Conservation (phyloP, 768 basidiomycete species). For the Pholiota conissans region DNA sequence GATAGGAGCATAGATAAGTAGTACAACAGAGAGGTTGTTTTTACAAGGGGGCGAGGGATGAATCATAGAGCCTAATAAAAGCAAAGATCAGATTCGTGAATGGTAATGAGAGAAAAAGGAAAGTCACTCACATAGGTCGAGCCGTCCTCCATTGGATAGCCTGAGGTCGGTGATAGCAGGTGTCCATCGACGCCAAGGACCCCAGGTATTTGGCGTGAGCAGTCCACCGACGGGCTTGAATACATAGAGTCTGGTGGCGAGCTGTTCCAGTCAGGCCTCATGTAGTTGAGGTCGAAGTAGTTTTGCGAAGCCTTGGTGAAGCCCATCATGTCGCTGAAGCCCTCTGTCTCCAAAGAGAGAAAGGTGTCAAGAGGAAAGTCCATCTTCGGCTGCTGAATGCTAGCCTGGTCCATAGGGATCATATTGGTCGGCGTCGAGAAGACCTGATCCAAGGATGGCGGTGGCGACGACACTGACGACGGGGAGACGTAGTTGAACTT, state of each 20-base stretch:
- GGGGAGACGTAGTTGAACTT: slow-evolving; percentile 46
- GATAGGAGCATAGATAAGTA: slow-evolving; percentile 3
- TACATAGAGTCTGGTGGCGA: slow-evolving; percentile 21
- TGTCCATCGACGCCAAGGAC: slow-evolving; percentile 16
- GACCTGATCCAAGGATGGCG: slow-evolving; percentile 5
- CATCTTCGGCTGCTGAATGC: slow-evolving; percentile 8
- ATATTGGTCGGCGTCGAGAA: slow-evolving; percentile 6
- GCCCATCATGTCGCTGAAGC: slow-evolving; percentile 14
- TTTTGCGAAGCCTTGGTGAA: slow-evolving; percentile 11
- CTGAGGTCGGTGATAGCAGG: slow-evolving; percentile 12
- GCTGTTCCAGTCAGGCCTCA: slow-evolving; percentile 20
- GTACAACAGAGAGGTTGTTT: slow-evolving; percentile 9
- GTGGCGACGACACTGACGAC: slow-evolving; percentile 10
- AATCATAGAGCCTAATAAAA: slow-evolving; percentile 5
- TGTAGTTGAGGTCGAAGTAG: slow-evolving; percentile 13
- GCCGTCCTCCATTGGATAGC: slow-evolving; percentile 15
- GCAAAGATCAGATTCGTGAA: not conserved
- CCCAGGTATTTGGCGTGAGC: slow-evolving; percentile 12
- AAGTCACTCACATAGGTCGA: slow-evolving; percentile 22
- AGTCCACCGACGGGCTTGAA: slow-evolving; percentile 21
- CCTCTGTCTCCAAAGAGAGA: slow-evolving; percentile 20
- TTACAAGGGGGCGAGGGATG: slow-evolving; percentile 2
- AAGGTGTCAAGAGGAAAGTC: slow-evolving; percentile 19
- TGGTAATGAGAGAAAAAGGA: not conserved
- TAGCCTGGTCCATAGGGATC: slow-evolving; percentile 6